phyloP scores from a whole-genome alignment of 495 filamentous ascomycete species.

The Penicillium taxi region DNA sequence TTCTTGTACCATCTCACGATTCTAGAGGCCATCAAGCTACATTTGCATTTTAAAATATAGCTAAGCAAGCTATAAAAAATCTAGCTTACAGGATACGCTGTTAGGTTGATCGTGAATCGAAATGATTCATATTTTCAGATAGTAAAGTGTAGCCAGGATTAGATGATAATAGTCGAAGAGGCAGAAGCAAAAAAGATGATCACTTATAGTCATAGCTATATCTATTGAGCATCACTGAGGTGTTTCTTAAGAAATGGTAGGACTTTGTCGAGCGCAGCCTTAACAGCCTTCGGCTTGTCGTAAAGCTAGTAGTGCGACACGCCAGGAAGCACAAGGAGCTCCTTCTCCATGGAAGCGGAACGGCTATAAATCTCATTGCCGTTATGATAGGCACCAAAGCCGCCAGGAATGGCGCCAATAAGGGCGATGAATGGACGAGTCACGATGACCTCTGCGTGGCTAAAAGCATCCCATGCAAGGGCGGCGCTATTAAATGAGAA shows the following conservation, averaged over 20 bases:
- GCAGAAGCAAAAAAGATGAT: no score
- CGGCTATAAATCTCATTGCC: constrained; percentile 13
- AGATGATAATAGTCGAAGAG: no score
- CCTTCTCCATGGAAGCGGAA: constrained; percentile 13
- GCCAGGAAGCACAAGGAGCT: constrained; percentile 9
- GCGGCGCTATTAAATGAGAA: constrained; percentile 19
- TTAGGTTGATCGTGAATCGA: no score
- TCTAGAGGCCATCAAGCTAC: no score
- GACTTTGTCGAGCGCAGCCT: constrained; percentile 12
- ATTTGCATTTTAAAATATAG: no score
- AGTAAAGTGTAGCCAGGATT: no score
- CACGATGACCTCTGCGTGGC: constrained; percentile 12
- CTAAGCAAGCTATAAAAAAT: no score
- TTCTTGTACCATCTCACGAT: no score
- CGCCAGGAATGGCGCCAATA: constrained; percentile 10
- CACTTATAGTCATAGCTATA: no score
- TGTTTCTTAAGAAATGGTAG: constrained; percentile 17
- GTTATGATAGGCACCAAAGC: constrained; percentile 17
- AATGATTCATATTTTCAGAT: no score
- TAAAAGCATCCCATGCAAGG: constrained; percentile 15
- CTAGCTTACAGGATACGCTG: no score
- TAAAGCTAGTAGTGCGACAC: constrained; percentile 17
- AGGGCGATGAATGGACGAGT: constrained; percentile 13
- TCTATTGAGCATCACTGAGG: constrained; percentile 6
- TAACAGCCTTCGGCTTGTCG: constrained; percentile 14